Percentiles rank a stretch among this genome's conserved stretches.
Evolutionary conservation across 2,329 filamentous ascomycete species (phyloP).

Genomic region (Pseudogymnoascus sp.): DNA sequence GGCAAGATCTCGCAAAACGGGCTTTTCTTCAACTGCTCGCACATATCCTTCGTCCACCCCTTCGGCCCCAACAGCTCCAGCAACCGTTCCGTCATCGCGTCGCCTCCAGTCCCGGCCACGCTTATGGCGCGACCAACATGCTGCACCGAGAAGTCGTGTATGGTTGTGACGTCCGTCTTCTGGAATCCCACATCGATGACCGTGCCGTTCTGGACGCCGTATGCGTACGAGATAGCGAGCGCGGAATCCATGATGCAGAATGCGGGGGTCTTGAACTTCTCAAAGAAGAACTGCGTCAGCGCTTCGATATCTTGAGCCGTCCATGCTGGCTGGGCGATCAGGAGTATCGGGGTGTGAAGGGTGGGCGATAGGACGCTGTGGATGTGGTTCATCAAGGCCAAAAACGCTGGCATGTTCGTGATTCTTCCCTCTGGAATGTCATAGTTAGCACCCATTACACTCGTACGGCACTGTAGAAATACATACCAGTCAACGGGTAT

Average conservation of each 20-base stretch:
- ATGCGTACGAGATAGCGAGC: slow-evolving; percentile 76
- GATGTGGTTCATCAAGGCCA: slow-evolving; percentile 86
- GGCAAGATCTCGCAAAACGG: slow-evolving; percentile 58
- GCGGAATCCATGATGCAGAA: slow-evolving; percentile 87
- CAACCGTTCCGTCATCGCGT: slow-evolving; percentile 73
- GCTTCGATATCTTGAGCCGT: slow-evolving; percentile 77
- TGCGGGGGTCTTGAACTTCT: slow-evolving; percentile 90
- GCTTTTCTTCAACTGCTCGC: slow-evolving; percentile 61
- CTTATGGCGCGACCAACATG: slow-evolving; percentile 55
- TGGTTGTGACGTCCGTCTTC: slow-evolving; percentile 87
- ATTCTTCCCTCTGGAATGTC: slow-evolving; percentile 60
- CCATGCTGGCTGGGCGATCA: slow-evolving; percentile 87
- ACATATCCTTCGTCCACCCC: slow-evolving; percentile 56
- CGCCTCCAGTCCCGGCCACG: slow-evolving; percentile 64
- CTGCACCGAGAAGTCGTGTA: slow-evolving; percentile 73
- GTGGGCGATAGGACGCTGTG: slow-evolving; percentile 82
- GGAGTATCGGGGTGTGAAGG: slow-evolving; percentile 87
- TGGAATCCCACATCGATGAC: slow-evolving; percentile 86
- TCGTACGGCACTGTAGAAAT: not conserved
- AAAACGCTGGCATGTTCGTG: slow-evolving; percentile 84
- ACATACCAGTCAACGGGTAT: slow-evolving; percentile 64
- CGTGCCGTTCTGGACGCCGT: slow-evolving; percentile 66
- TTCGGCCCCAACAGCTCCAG: slow-evolving; percentile 54
- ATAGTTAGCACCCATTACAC: slow-evolving; percentile 11
- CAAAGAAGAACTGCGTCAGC: slow-evolving; percentile 90